Conservation (phyloP, 306 rosid species). For the Vigna unguiculata region DNA sequence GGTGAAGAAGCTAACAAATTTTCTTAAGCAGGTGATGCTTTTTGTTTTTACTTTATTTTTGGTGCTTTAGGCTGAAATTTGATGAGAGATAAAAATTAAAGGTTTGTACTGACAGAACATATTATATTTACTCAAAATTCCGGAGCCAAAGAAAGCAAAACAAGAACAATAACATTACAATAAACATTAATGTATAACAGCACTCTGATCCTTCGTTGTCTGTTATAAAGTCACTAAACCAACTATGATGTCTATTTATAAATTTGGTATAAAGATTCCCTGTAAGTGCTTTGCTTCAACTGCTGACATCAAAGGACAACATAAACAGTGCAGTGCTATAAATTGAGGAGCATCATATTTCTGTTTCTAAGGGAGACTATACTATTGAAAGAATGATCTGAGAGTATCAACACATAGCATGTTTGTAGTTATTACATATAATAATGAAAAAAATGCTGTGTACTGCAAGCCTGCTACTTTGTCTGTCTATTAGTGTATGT, state of each 20-base stretch:
- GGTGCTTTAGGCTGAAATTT: neutral
- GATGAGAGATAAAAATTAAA: conserved; percentile 14
- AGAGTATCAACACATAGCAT: neutral
- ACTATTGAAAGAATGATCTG: neutral
- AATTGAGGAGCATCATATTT: neutral
- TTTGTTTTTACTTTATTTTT: neutral
- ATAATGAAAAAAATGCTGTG: neutral
- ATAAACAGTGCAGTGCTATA: neutral
- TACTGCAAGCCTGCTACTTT: neutral
- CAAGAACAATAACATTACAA: neutral
- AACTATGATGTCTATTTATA: neutral
- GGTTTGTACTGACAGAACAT: neutral
- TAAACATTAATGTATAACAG: neutral
- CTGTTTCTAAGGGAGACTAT: neutral
- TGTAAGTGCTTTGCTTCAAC: neutral
- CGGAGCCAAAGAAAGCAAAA: conserved; percentile 5
- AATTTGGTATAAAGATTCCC: neutral
- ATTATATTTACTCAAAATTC: neutral
- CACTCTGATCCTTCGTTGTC: conserved; percentile 4
- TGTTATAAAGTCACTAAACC: conserved; percentile 3
- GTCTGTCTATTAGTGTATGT: neutral
- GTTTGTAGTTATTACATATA: neutral
- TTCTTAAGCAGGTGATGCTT: conserved; percentile 90
- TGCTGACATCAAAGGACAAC: conserved; percentile 14
- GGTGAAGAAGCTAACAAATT: conserved; percentile 91